Evolutionary conservation across 1,284 basidiomycete genomes (phyloP).

Genomic region (Apiotrichum brassicae): DNA sequence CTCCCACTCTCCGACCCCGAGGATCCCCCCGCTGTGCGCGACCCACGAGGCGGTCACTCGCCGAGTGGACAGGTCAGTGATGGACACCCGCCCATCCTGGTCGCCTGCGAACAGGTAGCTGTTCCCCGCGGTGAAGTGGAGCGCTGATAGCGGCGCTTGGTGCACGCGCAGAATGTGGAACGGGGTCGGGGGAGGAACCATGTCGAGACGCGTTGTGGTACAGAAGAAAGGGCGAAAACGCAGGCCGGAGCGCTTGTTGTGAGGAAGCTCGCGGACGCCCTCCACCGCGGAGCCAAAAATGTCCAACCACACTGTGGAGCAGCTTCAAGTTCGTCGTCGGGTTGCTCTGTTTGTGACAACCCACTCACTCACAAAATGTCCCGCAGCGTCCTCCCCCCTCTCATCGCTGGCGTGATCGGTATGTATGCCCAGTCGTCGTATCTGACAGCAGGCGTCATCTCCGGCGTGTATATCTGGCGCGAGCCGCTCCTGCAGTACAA

Average conservation of each 20-base stretch:
- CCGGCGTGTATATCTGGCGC: conserved; percentile 34
- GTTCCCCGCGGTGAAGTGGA: conserved; percentile 60
- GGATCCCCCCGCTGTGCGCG: conserved; percentile 66
- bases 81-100: conserved; percentile 57
- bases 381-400: conserved; percentile 18
- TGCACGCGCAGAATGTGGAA: conserved; percentile 70
- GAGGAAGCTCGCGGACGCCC: neutral
- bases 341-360: neutral
- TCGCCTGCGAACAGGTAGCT: conserved; percentile 76
- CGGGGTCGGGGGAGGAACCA: conserved; percentile 50
- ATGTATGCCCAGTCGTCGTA: conserved; percentile 4
- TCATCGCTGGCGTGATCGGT: conserved; percentile 30
- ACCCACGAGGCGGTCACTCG: conserved; percentile 66
- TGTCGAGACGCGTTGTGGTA: neutral
- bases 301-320: neutral
- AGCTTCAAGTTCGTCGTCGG: too few species aligned
- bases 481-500: conserved; percentile 26
- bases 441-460: conserved; percentile 26
- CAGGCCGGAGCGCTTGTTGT: too few species aligned
- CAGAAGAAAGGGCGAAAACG: too few species aligned
- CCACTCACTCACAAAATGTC: conserved; percentile 9
- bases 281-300: conserved; percentile 1
- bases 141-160: conserved; percentile 52
- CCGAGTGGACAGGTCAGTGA: conserved; percentile 65
- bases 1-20: conserved; percentile 69